Base-by-base conservation (phyloP, 176 grass and related monocot genomes). In the Olyra latifolia region DNA sequence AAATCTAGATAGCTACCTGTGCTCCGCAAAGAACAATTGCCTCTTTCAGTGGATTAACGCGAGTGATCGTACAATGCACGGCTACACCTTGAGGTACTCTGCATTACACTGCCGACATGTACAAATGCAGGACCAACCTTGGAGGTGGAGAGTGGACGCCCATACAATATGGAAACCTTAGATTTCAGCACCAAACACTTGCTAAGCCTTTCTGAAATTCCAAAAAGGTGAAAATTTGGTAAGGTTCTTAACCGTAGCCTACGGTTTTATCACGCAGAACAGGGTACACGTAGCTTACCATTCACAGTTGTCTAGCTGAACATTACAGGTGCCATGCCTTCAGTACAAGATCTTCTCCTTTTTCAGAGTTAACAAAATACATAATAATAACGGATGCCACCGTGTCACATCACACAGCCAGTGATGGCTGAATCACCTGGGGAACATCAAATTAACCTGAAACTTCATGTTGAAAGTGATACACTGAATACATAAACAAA, bases 381-480 rank as follows among this genome's bases (percentile, higher is more conserved):
- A 58, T 24, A 83, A 6, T 50, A 24, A 14, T 22, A 46, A 65
- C 0, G 12, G 65, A 50, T 65, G 47, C 16, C 73, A 62, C 43
- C 16, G 10, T 39, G 49, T 24, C 32, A 24, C 23, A 45, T 15
- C 43, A 52, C 17, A 38, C 10, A 41, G 20, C 46, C 17, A 41
- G 19, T 40, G 25, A 38, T 12, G 28, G 55, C 48, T 71, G 69
- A 43, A 5, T 23, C 43, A 77, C 40, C 40, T 27, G 3, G 1
- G 60, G 48, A 81, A 42, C 47, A 15, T 38, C 12, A n/a, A n/a
- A 62, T 24, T 25, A 62, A 19, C 57, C 67, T 75, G 38, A 40
- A n/a, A 28, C 22, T 65, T 89, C 47, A 72, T 44, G 47, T n/a
- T 74, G 75, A 66, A 29, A 38, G 48, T 29, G 65, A 20, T 78